Evolutionary conservation across 345 rosid species (phyloP), one percentile per base, ranked within the genome.

Genomic region (Eutrema heterophyllum): DNA sequence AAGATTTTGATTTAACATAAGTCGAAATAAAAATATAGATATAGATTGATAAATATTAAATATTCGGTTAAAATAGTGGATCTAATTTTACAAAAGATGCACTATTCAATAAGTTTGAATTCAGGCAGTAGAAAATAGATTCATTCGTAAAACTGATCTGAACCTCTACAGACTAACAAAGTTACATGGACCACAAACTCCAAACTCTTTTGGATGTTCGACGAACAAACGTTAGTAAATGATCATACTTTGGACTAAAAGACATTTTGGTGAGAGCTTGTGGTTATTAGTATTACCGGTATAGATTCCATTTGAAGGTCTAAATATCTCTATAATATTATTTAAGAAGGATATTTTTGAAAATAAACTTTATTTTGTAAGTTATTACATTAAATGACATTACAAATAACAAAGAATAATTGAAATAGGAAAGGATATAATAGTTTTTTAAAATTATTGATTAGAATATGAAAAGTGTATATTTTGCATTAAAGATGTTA

Each of bases 241-340:
- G 8, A 41, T 29, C 33, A 16, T 14, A 29, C 54, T 53, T 52
- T 53, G 29, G 13, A 73, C 14, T 27, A 15, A 46, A 65, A 27
- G 24, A 44, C 36, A 71, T 73, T 54, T 64, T 55, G 8, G 71
- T 26, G 6, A 29, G 78, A 66, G 44, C 36, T 57, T 66, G 27
- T 57, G 68, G 68, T 72, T 70, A 26, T n/a, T n/a, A n/a, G n/a
- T n/a, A n/a, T n/a, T 30, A 72, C 21, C 21, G 1, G 26, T 35
- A 16, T 71, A 35, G 67, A 46, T 41, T 72, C 70, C 44, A 51
- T 40, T 50, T 72, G 45, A 51, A 52, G 44, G n/a, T n/a, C n/a
- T n/a, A n/a, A n/a, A n/a, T n/a, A n/a, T n/a, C n/a, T n/a, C n/a
- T n/a, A n/a, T n/a, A n/a, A n/a, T n/a, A n/a, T n/a, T n/a, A n/a